Evolutionary conservation across 202 grass and related monocot genomes (phyloP).

Genomic region (Alloteropsis angusta): DNA sequence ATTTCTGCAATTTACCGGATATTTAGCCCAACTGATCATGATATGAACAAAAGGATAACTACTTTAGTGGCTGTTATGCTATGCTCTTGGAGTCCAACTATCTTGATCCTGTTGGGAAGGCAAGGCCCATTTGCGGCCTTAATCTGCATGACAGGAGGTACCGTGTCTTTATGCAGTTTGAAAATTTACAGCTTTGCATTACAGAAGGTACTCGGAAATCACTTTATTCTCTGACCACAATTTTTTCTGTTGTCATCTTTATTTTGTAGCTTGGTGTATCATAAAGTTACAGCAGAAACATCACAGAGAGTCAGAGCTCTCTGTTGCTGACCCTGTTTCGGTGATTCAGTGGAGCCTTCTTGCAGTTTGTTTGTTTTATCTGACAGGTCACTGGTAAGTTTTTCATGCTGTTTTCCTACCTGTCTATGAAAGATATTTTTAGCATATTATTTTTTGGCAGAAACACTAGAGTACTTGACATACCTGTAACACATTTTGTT

Average conservation of each 20-base stretch:
- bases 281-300: slow-evolving; percentile 39
- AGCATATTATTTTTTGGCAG: background rate
- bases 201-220: background rate
- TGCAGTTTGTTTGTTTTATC: slow-evolving; percentile 81
- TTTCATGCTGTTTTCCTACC: slow-evolving; percentile 17
- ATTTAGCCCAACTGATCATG: slow-evolving; percentile 25
- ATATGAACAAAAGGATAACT: slow-evolving; percentile 36
- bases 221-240: background rate
- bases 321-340: slow-evolving; percentile 40
- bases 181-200: background rate
- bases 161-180: background rate
- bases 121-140: slow-evolving; percentile 70
- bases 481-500: background rate
- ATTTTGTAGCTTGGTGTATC: slow-evolving; percentile 82
- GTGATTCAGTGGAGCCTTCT: slow-evolving; percentile 83
- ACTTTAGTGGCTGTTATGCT: slow-evolving; percentile 47
- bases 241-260: background rate
- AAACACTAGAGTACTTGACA: background rate
- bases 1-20: slow-evolving; percentile 43
- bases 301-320: slow-evolving; percentile 31
- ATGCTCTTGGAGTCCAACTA: slow-evolving; percentile 79
- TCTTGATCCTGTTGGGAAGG: slow-evolving; percentile 75
- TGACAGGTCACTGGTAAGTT: slow-evolving; percentile 79
- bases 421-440: background rate
- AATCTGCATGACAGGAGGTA: slow-evolving; percentile 66